Evolutionary conservation across 495 filamentous ascomycete species (phyloP), one percentile per base, ranked within the genome.

Genomic region (Hypoxylon intermedium): DNA sequence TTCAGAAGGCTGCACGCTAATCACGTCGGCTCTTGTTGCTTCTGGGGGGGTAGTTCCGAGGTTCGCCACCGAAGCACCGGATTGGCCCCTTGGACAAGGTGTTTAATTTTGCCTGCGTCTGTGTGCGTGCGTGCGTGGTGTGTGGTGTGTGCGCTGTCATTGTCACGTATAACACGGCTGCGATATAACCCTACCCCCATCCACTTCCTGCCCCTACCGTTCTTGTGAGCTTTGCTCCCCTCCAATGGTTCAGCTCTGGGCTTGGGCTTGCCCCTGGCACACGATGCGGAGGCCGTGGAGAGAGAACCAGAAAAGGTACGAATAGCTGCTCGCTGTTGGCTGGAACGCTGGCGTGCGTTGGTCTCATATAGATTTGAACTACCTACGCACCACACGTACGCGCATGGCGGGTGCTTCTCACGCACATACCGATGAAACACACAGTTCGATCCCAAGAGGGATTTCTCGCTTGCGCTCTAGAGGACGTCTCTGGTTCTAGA

Each of bases 81-180:
- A 65, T 65, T 65, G 62, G 62, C 41, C 37, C 36, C 49, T n/a
- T 3, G 30, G 41, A 34, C 51, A 47, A 30, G 55, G 50, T 60
- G 50, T 51, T 52, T 19, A 31, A 50, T 51, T 50, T 49, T 64
- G 40, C 40, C 44, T 58, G 43, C 53, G 54, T 65, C 50, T 40
- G 61, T 59, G 43, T 54, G 49, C 50, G 56, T 59, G 60, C 37
- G 33, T 45, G 49, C 37, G 53, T 49, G 9, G 21, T 36, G 60
- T 64, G 55, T 65, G 61, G 67, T 57, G 65, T 71, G 67, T 71
- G 68, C 65, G 68, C 65, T 68, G 68, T 68, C 65, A 68, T 71
- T 62, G 65, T 71, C 68, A 71, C 68, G 56, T 67, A 66, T 71
- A 66, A 58, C 63, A 68, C 61, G 47, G 62, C 58, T 64, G 54